These are phyloP conservation scores for Irineochytrium annulatum DNA, from an alignment of 192 early-diverging fungal genomes.

Conservation along the genomic window DNA sequence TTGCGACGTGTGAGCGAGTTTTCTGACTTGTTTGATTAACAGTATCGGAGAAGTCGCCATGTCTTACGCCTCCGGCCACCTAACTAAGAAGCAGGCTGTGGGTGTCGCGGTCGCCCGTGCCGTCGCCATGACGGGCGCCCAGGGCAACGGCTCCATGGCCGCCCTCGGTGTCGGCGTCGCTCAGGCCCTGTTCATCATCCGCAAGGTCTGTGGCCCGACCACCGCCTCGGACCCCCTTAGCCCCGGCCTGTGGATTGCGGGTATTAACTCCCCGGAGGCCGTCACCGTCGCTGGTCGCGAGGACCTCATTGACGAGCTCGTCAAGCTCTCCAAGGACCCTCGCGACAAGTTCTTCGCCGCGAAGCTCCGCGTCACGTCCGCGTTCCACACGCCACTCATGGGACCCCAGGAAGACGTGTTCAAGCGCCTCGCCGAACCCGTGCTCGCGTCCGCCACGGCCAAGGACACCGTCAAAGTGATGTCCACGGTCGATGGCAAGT, in stretches of 20 bases:
- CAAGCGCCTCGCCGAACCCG: slow-evolving; percentile 10
- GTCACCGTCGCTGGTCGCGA: slow-evolving; percentile 28
- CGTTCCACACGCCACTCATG: slow-evolving; percentile 35
- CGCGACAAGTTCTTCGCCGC: slow-evolving; percentile 16
- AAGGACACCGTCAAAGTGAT: slow-evolving; percentile 11
- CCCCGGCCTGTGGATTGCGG: slow-evolving; percentile 21
- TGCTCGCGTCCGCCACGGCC: not conserved
- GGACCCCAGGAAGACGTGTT: slow-evolving; percentile 1
- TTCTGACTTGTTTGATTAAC: too few species aligned
- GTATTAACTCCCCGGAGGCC: slow-evolving; percentile 25
- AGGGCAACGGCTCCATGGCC: slow-evolving; percentile 29
- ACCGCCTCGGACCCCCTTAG: slow-evolving; percentile 6
- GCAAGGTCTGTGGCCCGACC: not conserved
- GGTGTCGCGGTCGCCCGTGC: slow-evolving; percentile 30
- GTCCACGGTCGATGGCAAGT: slow-evolving; percentile 22
- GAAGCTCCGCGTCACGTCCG: slow-evolving; percentile 25
- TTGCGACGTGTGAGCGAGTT: too few species aligned
- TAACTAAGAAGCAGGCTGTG: slow-evolving; percentile 21
- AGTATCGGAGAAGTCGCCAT: slow-evolving; percentile 35
- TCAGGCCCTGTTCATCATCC: slow-evolving; percentile 8
- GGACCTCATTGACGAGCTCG: slow-evolving; percentile 22
- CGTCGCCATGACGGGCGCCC: slow-evolving; percentile 11
- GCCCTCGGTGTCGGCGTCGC: slow-evolving; percentile 10
- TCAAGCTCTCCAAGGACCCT: slow-evolving; percentile 14
- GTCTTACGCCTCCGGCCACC: slow-evolving; percentile 22